Base-by-base conservation (phyloP, 2,329 filamentous ascomycete genomes). In the Coniochaeta ligniaria region DNA sequence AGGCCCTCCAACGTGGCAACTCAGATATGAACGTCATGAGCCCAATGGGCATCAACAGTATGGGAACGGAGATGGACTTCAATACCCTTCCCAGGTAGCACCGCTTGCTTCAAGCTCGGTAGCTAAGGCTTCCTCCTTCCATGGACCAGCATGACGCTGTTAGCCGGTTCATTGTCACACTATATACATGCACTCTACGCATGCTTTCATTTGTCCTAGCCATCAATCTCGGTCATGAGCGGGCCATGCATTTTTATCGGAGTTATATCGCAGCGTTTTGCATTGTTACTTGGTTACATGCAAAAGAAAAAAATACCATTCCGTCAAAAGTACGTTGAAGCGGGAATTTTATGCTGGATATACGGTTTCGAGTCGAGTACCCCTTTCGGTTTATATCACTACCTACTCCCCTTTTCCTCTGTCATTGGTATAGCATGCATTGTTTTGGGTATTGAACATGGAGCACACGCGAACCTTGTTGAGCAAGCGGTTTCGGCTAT, bases 1-100 rank as follows among this genome's bases (percentile, higher is more conserved):
- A 83, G 28, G 75, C 76, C 1, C 65, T 83, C 2, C 80, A 81
- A 60, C 72, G 80, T 43, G 73, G 74, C 12, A 77, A 75, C 59
- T 72, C 76, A 0, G 78, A 80, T 47, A 72, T 72, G 26, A 71
- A 69, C 14, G 56, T 71, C 1, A 71, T 77, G 65, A 69, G 66
- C 43, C 60, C 71, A 1, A 61, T 77, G 11, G 70, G 70, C 6
- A 70, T 78, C 59, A 72, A 69, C 50, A 68, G 70, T 16, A 57
- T 57, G 54, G 72, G 71, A 6, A 61, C 70, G 2, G 76, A 78
- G 8, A 67, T 78, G 63, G 75, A 78, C 58, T 79, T 76, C 63
- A 74, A 72, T 60, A 67, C 69, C 2, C 35, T 77, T 56, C 67
- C 65, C 7, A 66, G 73, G 66, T 76, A 73, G 63, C 62, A 57